These are phyloP conservation scores for Entomortierella chlamydospora DNA, from an alignment of 192 early-diverging fungal species.

Conservation along the genomic window DNA sequence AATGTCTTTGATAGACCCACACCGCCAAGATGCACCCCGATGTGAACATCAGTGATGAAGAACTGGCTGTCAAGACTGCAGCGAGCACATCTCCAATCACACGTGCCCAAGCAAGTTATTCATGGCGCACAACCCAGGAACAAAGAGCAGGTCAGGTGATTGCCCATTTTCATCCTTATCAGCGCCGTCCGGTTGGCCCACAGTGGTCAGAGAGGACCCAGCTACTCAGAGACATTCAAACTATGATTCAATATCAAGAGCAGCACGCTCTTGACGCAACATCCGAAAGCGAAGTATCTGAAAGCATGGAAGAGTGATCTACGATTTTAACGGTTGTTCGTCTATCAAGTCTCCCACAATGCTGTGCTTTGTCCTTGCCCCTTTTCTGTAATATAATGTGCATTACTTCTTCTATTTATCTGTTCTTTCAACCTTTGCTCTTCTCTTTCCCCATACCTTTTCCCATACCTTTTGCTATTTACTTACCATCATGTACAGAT, in stretches of 20 bases:
- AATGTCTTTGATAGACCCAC: slow-evolving; percentile 25
- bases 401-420: too few species aligned
- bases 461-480: too few species aligned
- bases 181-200: slow-evolving; percentile 38
- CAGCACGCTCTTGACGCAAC: slow-evolving; percentile 15
- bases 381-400: slow-evolving; percentile 3
- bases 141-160: slow-evolving; percentile 22
- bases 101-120: not conserved
- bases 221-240: slow-evolving; percentile 23
- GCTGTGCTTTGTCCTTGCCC: not conserved
- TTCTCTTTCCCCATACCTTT: too few species aligned
- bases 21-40: slow-evolving; percentile 54
- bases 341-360: not conserved
- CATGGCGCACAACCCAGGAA: not conserved
- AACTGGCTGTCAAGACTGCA: slow-evolving; percentile 16
- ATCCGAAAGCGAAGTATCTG: slow-evolving; percentile 10
- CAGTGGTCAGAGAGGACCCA: slow-evolving; percentile 17
- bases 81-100: not conserved
- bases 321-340: not conserved
- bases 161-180: slow-evolving; percentile 44
- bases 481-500: too few species aligned
- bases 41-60: slow-evolving; percentile 36
- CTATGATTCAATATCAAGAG: slow-evolving; percentile 39
- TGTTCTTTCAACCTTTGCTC: not conserved
- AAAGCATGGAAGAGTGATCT: slow-evolving; percentile 36